These are phyloP conservation scores for Gaillardinia entomophila DNA, from an alignment of 805 yeast species.

Conservation along the genomic window DNA sequence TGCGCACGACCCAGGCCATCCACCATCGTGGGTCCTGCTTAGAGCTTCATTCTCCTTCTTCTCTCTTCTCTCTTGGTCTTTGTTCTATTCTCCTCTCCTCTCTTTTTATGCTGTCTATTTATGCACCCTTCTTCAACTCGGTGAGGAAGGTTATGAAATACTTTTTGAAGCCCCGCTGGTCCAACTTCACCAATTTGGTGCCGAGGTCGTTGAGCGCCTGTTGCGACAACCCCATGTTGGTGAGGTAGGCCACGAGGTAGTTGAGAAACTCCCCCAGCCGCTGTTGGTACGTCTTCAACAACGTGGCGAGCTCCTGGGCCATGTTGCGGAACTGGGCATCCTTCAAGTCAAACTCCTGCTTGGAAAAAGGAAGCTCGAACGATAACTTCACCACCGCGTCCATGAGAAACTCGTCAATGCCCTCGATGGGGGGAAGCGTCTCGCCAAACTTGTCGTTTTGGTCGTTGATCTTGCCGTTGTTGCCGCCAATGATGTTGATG, in stretches of 20 bases:
- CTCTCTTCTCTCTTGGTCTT: no score
- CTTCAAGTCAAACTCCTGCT: slow-evolving; percentile 55
- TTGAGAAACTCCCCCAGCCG: slow-evolving; percentile 38
- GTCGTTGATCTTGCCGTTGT: slow-evolving; percentile 60
- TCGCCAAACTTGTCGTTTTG: slow-evolving; percentile 47
- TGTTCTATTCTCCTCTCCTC: no score
- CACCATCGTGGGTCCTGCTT: no score
- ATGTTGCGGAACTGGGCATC: slow-evolving; percentile 78
- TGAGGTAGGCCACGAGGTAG: slow-evolving; percentile 49
- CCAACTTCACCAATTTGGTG: slow-evolving; percentile 47
- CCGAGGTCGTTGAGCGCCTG: slow-evolving; percentile 59
- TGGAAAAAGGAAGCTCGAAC: slow-evolving; percentile 77
- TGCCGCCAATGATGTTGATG: slow-evolving; percentile 54
- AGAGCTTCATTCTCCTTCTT: no score
- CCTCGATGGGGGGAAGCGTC: slow-evolving; percentile 52
- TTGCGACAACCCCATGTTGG: slow-evolving; percentile 51
- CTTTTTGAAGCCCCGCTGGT: slow-evolving; percentile 64
- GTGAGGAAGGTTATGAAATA: slow-evolving; percentile 48
- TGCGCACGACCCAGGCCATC: no score
- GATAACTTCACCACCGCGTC: slow-evolving; percentile 60
- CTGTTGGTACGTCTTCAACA: slow-evolving; percentile 59
- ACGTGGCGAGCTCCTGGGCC: slow-evolving; percentile 66
- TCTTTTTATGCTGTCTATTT: no score
- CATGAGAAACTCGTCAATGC: slow-evolving; percentile 66
- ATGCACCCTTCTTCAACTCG: slow-evolving; percentile 16